Base-by-base conservation (phyloP, 2,329 filamentous ascomycete genomes). In the Coniochaeta sp. region DNA sequence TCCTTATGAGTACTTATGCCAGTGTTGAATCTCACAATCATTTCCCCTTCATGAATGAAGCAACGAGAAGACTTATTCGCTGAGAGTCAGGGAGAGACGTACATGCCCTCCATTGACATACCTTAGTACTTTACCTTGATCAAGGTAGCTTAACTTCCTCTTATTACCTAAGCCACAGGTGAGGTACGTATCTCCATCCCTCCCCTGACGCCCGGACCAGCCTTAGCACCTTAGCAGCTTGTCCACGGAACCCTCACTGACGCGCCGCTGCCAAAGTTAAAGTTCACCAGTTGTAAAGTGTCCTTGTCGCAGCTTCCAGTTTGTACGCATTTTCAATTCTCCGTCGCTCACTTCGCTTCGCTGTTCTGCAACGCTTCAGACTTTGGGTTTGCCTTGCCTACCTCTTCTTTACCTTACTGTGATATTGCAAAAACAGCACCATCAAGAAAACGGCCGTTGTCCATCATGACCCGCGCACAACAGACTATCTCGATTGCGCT, bases 401-500 rank as follows among this genome's bases (percentile, higher is more conserved):
- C 38, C 6, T 40, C 38, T 40, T 38, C 4, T 17, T 17, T 12
- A 14, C 34, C 16, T 38, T n/a, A n/a, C n/a, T n/a, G n/a, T n/a
- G n/a, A n/a, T n/a, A n/a, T 4, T 38, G 9, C 34, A 54, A 11
- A 44, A 11, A n/a, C 9, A 31, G 7, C 19, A 9, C 40, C 40
- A 26, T 26, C 22, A 52, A 2, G 22, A 16, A 52, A 14, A 4
- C 47, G 26, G 14, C 47, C 6, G 14, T 17, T 52, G 24, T 31
- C 26, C 77, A 87, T 66, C 65, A 98, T 98, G 95, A 96, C 95
- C 67, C 91, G 93, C 77, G 95, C 95, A 24, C 88, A 91, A 74
- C 93, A 98, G 77, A 93, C 91, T 65, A 88, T 97, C 72, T 96
- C 92, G 63, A 82, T 96, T 70, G 88, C 87, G 70, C 86, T 97